phyloP scores from a whole-genome alignment of 768 basidiomycete species.

The Lactifluus hygrophoroides region DNA sequence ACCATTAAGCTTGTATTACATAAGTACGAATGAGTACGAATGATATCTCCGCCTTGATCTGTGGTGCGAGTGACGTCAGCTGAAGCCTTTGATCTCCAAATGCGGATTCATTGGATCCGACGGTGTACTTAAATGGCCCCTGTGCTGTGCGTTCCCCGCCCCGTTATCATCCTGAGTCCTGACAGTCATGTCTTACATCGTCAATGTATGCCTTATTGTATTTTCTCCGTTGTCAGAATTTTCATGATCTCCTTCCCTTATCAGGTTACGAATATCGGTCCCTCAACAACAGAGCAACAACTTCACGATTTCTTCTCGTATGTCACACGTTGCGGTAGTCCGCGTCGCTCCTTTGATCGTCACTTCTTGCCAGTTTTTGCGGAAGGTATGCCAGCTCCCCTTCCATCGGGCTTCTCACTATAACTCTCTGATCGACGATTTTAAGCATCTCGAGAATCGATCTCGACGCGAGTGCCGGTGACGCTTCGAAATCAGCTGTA shows the following conservation, averaged over 20 bases:
- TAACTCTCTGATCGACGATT: constrained; percentile 13
- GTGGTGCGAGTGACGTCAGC: not conserved
- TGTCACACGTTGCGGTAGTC: constrained; percentile 22
- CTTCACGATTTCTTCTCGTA: constrained; percentile 80
- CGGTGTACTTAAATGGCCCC: too few relatives aligned
- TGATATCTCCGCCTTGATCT: not conserved
- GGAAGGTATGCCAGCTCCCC: constrained; percentile 51
- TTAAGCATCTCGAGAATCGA: constrained; percentile 62
- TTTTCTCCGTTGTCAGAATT: too few relatives aligned
- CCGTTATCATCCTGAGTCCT: not conserved
- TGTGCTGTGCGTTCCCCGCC: not conserved
- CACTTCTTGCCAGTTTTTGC: constrained; percentile 54
- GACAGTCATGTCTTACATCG: constrained; percentile 4
- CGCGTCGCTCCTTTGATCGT: not conserved
- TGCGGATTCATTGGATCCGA: too few relatives aligned
- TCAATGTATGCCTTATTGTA: constrained; percentile 3
- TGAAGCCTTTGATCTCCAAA: too few relatives aligned
- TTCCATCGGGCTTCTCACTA: not conserved
- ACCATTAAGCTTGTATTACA: not conserved
- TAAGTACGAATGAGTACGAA: too few relatives aligned
- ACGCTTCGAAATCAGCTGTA: constrained; percentile 43
- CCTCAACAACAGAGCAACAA: constrained; percentile 54
- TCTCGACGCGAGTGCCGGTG: constrained; percentile 35
- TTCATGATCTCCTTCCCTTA: not conserved
- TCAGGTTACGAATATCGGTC: constrained; percentile 66